Percentiles rank a stretch among this genome's conserved stretches.
Evolutionary conservation across 305 asterid species (phyloP).

Genomic region (Solanum hybrid): DNA sequence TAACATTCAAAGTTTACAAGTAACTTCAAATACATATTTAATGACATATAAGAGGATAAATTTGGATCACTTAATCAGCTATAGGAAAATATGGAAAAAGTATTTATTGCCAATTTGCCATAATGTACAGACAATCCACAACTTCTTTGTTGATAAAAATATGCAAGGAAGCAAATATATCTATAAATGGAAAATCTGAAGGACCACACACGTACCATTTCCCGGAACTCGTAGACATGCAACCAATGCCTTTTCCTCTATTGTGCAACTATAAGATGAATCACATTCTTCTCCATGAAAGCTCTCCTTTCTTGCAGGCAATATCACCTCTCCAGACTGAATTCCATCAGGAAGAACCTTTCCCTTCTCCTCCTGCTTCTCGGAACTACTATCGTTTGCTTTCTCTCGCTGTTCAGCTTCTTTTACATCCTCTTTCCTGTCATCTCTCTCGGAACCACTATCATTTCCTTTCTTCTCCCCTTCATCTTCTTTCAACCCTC

Average conservation of each 20-base stretch:
- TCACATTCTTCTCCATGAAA: conserved; percentile 54
- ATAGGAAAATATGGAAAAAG: background rate
- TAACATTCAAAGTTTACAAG: background rate
- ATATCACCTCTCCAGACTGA: conserved; percentile 19
- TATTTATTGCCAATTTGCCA: background rate
- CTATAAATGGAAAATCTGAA: background rate
- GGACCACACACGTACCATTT: conserved; percentile 36
- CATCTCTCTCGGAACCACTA: background rate
- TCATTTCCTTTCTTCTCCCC: background rate
- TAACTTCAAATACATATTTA: background rate
- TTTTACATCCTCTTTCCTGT: background rate
- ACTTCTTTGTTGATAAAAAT: background rate
- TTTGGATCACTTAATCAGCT: background rate
- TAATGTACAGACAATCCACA: background rate
- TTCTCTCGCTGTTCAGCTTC: conserved; percentile 17
- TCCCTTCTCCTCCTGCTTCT: conserved; percentile 20
- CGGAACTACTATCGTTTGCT: conserved; percentile 3
- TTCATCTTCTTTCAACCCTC: background rate
- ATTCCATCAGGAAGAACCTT: conserved; percentile 19
- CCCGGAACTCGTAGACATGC: conserved; percentile 93
- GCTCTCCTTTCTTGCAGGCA: conserved; percentile 23
- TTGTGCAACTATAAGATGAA: conserved; percentile 65
- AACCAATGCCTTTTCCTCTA: conserved; percentile 50
- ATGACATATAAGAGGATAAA: background rate
- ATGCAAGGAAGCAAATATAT: background rate